These are phyloP conservation scores for Fomitopsis palustris DNA, from an alignment of 1,284 basidiomycete species.

Conservation along the genomic window DNA sequence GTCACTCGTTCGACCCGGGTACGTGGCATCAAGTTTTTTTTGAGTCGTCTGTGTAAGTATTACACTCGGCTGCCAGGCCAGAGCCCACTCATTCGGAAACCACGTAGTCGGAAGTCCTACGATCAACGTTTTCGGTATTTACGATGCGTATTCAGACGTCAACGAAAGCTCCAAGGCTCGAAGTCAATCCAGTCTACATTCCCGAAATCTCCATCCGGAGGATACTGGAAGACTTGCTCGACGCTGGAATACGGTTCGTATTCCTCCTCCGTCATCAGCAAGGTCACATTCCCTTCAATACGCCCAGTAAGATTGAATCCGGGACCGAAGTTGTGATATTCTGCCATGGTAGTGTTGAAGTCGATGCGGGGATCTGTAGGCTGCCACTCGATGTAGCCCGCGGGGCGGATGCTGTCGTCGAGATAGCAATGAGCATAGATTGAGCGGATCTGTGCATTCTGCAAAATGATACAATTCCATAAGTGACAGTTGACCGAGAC, in stretches of 20 bases:
- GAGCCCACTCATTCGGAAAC: too few relatives aligned
- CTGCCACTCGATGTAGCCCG: conserved; percentile 5
- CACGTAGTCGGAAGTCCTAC: neutral
- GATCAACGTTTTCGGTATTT: neutral
- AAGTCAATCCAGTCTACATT: conserved; percentile 2
- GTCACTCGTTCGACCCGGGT: conserved; percentile 34
- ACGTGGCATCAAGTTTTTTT: conserved; percentile 25
- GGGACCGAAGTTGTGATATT: conserved; percentile 1
- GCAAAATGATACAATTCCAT: neutral
- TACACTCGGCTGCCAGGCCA: too few relatives aligned
- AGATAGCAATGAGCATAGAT: conserved; percentile 4
- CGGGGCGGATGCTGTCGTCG: neutral
- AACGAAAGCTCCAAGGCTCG: neutral
- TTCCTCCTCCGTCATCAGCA: conserved; percentile 3
- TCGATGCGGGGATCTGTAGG: conserved; percentile 1
- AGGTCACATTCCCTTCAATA: neutral
- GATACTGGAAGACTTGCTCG: conserved; percentile 3
- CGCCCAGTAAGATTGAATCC: conserved; percentile 5
- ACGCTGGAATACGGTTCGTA: conserved; percentile 2
- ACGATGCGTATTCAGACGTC: neutral
- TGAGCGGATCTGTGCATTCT: conserved; percentile 4
- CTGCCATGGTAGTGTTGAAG: conserved; percentile 6
- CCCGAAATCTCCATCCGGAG: neutral
- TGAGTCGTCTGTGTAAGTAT: neutral
- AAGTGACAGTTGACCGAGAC: neutral